Evolutionary conservation across 805 yeast genomes (phyloP).

Genomic region (Yarrowia sp.): DNA sequence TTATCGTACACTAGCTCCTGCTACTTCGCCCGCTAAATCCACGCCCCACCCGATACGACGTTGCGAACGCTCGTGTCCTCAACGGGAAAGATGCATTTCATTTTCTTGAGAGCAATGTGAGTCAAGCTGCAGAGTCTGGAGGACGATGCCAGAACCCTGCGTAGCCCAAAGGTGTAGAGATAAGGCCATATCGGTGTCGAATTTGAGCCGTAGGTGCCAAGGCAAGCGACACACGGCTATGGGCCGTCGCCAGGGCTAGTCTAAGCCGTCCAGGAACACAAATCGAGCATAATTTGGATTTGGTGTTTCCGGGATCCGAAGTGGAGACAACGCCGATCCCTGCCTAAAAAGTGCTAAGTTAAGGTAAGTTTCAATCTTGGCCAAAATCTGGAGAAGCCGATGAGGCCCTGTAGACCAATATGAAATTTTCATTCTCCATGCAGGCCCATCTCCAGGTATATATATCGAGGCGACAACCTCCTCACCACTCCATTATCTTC

Average conservation of each 20-base stretch:
- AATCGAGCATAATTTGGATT: background rate
- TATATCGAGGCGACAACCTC: background rate
- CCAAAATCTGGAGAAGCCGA: constrained; percentile 24
- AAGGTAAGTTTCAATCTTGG: constrained; percentile 10
- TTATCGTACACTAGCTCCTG: no score
- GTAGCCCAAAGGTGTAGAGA: background rate
- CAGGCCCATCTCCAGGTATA: background rate
- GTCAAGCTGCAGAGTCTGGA: constrained; percentile 4
- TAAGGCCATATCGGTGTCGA: no score
- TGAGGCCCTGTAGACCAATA: constrained; percentile 4
- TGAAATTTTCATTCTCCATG: background rate
- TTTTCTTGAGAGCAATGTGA: constrained; percentile 28
- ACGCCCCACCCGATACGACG: background rate
- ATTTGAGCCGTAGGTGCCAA: no score
- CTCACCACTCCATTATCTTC: no score
- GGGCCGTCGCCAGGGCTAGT: background rate
- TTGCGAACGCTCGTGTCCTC: constrained; percentile 16
- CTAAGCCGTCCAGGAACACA: background rate
- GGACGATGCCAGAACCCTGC: constrained; percentile 11
- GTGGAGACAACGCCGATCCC: constrained; percentile 27
- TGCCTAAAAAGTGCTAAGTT: constrained; percentile 11
- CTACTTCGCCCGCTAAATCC: background rate
- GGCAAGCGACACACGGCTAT: no score
- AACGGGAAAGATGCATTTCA: constrained; percentile 14
- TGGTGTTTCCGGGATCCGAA: constrained; percentile 22